phyloP scores from a whole-genome alignment of 176 grass and related monocot species.

The Oryza glumipatula region DNA sequence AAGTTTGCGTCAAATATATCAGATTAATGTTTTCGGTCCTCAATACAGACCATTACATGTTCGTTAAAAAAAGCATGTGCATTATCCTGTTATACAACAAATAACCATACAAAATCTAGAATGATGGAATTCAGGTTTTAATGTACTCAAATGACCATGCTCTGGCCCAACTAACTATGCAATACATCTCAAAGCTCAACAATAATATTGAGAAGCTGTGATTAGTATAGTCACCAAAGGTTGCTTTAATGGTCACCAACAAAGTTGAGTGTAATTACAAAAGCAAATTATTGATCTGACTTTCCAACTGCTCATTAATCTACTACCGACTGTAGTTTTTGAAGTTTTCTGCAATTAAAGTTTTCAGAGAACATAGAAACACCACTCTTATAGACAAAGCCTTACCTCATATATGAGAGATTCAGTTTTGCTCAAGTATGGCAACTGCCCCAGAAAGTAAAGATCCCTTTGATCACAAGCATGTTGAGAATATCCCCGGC shows the following conservation, averaged over 20 bases:
- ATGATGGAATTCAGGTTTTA: constrained; percentile 18
- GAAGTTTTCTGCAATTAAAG: constrained; percentile 26
- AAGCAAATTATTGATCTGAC: constrained; percentile 3
- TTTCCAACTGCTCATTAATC: constrained; percentile 15
- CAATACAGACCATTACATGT: neutral
- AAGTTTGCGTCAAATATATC: constrained; percentile 35
- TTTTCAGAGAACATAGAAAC: constrained; percentile 37
- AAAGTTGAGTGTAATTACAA: constrained; percentile 1
- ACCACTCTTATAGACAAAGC: constrained; percentile 28
- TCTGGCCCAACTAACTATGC: constrained; percentile 8
- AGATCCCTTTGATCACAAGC: constrained; percentile 82
- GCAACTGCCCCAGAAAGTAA: constrained; percentile 87
- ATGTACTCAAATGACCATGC: constrained; percentile 10
- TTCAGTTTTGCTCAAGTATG: constrained; percentile 69
- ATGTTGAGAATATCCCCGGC: constrained; percentile 53
- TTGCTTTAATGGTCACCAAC: neutral
- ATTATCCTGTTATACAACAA: constrained; percentile 21
- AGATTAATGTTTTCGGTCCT: constrained; percentile 14
- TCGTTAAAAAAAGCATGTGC: constrained; percentile 7
- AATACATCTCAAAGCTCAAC: neutral
- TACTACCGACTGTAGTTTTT: constrained; percentile 14
- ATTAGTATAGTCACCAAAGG: constrained; percentile 6
- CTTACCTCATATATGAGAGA: constrained; percentile 85
- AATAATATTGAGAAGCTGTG: neutral
- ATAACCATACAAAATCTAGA: constrained; percentile 27